phyloP scores from a whole-genome alignment of 371 early-diverging fungal genomes.

The Syncephalastrum sp. region DNA sequence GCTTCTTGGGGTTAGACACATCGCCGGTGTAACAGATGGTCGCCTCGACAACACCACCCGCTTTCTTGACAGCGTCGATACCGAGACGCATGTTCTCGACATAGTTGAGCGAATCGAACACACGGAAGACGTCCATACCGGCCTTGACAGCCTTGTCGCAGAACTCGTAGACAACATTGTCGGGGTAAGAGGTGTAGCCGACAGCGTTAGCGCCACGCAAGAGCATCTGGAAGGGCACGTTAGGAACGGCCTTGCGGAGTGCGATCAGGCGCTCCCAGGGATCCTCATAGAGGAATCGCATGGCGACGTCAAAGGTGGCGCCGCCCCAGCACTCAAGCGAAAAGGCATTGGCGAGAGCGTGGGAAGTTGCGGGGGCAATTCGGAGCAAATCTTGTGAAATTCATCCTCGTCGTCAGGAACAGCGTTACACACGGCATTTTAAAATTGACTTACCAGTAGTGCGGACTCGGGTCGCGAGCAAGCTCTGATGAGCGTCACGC shows the following conservation, averaged over 20 bases:
- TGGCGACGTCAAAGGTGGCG: constrained; percentile 94
- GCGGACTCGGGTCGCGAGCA: constrained; percentile 92
- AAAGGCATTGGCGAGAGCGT: constrained; percentile 84
- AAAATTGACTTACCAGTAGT: constrained; percentile 64
- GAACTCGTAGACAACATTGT: constrained; percentile 94
- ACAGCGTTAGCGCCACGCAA: constrained; percentile 97
- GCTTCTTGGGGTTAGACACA: constrained; percentile 76
- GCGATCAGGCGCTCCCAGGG: constrained; percentile 89
- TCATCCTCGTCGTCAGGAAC: constrained; percentile 57
- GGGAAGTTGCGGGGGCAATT: constrained; percentile 86
- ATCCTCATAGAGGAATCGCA: constrained; percentile 94
- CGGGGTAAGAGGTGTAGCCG: constrained; percentile 96
- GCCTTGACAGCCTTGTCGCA: constrained; percentile 85
- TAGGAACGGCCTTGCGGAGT: constrained; percentile 88
- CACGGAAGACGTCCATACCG: constrained; percentile 95
- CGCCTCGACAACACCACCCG: constrained; percentile 94
- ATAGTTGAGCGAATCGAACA: constrained; percentile 96
- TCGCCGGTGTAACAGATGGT: constrained; percentile 94
- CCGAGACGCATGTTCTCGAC: constrained; percentile 93
- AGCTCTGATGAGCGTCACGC: constrained; percentile 95
- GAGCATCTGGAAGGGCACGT: constrained; percentile 97
- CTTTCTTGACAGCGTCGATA: constrained; percentile 89
- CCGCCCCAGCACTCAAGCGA: constrained; percentile 94
- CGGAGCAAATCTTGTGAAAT: constrained; percentile 52
- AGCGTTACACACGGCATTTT: background rate